Evolutionary conservation across 345 rosid genomes (phyloP).

Genomic region (Nasturtium officinale): DNA sequence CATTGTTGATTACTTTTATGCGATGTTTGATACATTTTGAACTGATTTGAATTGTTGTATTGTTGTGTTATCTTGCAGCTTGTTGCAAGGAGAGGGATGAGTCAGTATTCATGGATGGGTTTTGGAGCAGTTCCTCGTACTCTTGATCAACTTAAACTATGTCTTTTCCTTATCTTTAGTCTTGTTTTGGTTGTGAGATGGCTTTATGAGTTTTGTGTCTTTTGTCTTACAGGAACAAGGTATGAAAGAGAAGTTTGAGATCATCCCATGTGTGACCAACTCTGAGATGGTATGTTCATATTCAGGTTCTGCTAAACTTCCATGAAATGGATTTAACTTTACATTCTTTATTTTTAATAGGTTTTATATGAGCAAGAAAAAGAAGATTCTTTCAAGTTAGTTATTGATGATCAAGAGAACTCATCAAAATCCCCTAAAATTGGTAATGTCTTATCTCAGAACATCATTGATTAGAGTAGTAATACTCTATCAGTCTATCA

Average conservation of each 20-base stretch:
- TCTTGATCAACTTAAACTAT: slow-evolving; percentile 59
- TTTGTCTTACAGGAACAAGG: slow-evolving; percentile 58
- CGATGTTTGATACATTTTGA: slow-evolving; percentile 23
- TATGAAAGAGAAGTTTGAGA: slow-evolving; percentile 53
- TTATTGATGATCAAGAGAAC: slow-evolving; percentile 54
- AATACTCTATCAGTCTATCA: neutral
- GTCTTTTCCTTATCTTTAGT: neutral
- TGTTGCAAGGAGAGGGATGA: slow-evolving; percentile 74
- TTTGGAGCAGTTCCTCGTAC: slow-evolving; percentile 66
- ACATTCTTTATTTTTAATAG: slow-evolving; percentile 35
- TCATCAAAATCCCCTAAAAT: slow-evolving; percentile 46
- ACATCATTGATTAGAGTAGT: slow-evolving; percentile 1
- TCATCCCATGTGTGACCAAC: slow-evolving; percentile 43
- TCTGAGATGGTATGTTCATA: slow-evolving; percentile 45
- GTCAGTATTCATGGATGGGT: slow-evolving; percentile 79
- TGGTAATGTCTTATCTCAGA: slow-evolving; percentile 49
- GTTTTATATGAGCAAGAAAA: slow-evolving; percentile 48
- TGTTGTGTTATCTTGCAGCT: slow-evolving; percentile 44
- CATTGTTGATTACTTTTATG: neutral
- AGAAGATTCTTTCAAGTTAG: slow-evolving; percentile 44
- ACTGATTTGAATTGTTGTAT: slow-evolving; percentile 14
- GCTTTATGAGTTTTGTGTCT: neutral
- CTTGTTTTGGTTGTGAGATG: slow-evolving; percentile 4
- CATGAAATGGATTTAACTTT: neutral
- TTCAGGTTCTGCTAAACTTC: neutral